Percentiles rank a stretch among this genome's conserved stretches.
These are phyloP conservation scores for Hymenoscyphus scutula DNA, from an alignment of 2,329 filamentous ascomycete species.

Conservation along the genomic window DNA sequence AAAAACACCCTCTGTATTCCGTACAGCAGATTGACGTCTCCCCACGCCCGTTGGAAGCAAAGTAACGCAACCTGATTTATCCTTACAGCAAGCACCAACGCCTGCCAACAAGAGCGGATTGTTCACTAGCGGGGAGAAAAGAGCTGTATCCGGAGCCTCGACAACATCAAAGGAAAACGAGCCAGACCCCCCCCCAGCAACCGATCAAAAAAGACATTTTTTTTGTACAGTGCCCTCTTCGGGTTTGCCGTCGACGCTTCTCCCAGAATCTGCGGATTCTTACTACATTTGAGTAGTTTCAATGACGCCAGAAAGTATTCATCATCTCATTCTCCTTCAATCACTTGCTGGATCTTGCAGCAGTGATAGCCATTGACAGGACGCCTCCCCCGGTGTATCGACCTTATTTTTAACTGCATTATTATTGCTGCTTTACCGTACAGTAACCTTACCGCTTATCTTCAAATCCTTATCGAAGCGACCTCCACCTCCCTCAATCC, in stretches of 20 bases:
- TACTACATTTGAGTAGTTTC: conserved; percentile 16
- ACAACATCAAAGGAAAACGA: no score
- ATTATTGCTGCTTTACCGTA: background rate
- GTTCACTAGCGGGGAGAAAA: no score
- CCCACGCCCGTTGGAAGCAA: no score
- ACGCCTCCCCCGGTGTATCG: background rate
- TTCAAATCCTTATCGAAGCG: conserved; percentile 4
- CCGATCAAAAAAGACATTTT: no score
- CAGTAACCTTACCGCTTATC: background rate
- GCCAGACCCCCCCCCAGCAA: no score
- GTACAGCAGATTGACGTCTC: background rate
- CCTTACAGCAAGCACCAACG: no score
- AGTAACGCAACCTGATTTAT: no score
- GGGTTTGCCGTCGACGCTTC: background rate
- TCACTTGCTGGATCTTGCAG: conserved; percentile 31
- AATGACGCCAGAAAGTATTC: conserved; percentile 32
- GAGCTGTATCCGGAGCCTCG: no score
- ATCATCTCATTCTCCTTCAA: conserved; percentile 34
- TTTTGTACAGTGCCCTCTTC: background rate
- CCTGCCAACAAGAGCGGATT: no score
- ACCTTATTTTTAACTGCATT: conserved; percentile 9
- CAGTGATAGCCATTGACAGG: conserved; percentile 28
- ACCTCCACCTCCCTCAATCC: conserved; percentile 4
- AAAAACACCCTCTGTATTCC: background rate
- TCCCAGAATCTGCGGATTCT: background rate